Conservation (phyloP, 495 filamentous ascomycete genomes). For the Rusavskia elegans region DNA sequence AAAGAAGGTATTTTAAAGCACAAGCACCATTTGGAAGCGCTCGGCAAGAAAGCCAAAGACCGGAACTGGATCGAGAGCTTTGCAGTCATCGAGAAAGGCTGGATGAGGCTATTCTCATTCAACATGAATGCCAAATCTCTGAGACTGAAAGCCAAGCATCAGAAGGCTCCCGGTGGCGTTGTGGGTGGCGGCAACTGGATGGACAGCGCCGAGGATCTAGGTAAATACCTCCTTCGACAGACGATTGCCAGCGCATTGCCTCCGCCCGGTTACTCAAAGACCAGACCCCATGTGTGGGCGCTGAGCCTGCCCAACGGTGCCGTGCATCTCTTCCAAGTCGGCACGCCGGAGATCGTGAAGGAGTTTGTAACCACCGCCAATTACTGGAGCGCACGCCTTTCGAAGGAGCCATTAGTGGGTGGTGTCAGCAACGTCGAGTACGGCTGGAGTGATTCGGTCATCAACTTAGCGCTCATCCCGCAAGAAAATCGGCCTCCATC, state of each 20-base stretch:
- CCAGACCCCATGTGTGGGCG: conserved; percentile 85
- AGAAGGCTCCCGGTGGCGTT: conserved; percentile 36
- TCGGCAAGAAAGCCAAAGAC: conserved; percentile 83
- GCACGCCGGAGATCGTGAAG: conserved; percentile 82
- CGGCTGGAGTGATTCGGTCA: conserved; percentile 82
- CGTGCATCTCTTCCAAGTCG: conserved; percentile 93
- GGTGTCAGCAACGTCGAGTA: conserved; percentile 96
- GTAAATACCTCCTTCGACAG: conserved; percentile 76
- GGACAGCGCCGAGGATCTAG: conserved; percentile 77
- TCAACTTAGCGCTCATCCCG: conserved; percentile 54
- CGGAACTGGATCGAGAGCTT: conserved; percentile 91
- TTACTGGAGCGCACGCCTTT: conserved; percentile 91
- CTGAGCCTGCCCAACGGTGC: conserved; percentile 84
- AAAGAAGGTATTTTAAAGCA: conserved; percentile 94
- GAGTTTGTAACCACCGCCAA: conserved; percentile 93
- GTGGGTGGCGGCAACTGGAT: conserved; percentile 97
- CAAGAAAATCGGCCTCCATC: conserved; percentile 31
- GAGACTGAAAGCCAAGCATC: conserved; percentile 49
- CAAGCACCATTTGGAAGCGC: conserved; percentile 83
- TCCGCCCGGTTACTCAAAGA: conserved; percentile 80
- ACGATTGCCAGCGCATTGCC: conserved; percentile 85
- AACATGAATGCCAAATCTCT: conserved; percentile 53
- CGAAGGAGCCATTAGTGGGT: conserved; percentile 80
- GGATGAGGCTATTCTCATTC: conserved; percentile 90
- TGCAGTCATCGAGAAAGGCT: conserved; percentile 95